phyloP scores from a whole-genome alignment of 495 filamentous ascomycete species.

The Hypomontagnella monticulosa region DNA sequence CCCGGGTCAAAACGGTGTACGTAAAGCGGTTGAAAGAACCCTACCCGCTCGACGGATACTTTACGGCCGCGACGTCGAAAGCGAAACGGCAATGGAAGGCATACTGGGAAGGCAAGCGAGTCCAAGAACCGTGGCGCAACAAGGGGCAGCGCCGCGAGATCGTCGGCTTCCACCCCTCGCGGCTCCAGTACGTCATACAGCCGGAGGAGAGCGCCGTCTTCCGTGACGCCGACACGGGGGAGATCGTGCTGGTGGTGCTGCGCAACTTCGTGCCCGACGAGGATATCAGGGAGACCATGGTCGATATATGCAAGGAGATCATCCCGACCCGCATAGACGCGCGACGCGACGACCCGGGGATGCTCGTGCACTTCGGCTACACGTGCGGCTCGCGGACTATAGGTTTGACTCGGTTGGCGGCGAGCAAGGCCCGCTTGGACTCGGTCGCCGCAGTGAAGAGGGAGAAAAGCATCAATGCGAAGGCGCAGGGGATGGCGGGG shows the following conservation, averaged over 20 bases:
- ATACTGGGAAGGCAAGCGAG: background rate
- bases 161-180: background rate
- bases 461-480: background rate
- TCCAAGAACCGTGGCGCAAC: too few species aligned
- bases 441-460: background rate
- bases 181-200: conserved; percentile 2
- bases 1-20: background rate
- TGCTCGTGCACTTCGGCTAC: conserved; percentile 1
- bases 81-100: background rate
- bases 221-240: conserved; percentile 2
- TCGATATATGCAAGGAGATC: conserved; percentile 1
- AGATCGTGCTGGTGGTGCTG: conserved; percentile 11
- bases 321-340: background rate
- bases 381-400: background rate
- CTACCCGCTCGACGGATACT: background rate
- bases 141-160: background rate
- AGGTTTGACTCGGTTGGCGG: background rate
- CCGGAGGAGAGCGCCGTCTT: conserved; percentile 23
- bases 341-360: background rate
- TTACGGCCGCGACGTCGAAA: background rate
- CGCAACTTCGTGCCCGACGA: conserved; percentile 11
- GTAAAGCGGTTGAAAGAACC: background rate
- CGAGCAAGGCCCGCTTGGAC: background rate
- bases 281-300: background rate
- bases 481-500: conserved; percentile 14